phyloP scores from a whole-genome alignment of 108 stramenopile genomes.

The Cyclotella atomus region DNA sequence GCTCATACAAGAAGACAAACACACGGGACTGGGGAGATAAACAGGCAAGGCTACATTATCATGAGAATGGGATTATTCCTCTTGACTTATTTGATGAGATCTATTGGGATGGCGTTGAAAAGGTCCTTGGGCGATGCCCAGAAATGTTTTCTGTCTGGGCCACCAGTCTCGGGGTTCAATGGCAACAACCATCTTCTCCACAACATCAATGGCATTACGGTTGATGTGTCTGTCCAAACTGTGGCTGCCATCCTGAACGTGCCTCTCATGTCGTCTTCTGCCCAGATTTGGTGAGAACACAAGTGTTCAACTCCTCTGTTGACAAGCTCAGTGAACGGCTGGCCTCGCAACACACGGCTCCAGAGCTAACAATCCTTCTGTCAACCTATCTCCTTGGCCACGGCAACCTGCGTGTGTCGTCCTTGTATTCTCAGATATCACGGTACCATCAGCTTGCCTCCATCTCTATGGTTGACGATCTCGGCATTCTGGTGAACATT shows the following conservation, averaged over 20 bases:
- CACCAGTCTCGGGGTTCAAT: not conserved
- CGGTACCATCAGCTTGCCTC: not conserved
- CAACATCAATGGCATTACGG: not conserved
- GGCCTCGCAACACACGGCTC: not conserved
- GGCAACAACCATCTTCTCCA: not conserved
- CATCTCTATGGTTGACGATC: not conserved
- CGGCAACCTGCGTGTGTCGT: not conserved
- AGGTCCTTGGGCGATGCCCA: not conserved
- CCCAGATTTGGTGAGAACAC: not conserved
- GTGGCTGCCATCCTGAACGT: not conserved
- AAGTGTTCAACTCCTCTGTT: not conserved
- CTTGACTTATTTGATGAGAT: not conserved
- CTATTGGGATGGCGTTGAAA: not conserved
- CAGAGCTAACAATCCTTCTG: not conserved
- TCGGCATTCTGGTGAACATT: not conserved
- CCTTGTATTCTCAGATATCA: not conserved
- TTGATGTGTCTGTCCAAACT: too few species aligned
- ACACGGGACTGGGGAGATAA: not conserved
- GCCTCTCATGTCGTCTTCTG: not conserved
- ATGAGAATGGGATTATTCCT: not conserved
- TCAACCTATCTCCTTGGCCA: not conserved
- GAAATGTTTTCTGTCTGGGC: conserved; percentile 3
- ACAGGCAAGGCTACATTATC: not conserved
- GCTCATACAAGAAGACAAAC: not conserved
- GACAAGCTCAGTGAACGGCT: not conserved